Evolutionary conservation across 345 rosid species (phyloP).

Genomic region (Hibiscus tridactylites): DNA sequence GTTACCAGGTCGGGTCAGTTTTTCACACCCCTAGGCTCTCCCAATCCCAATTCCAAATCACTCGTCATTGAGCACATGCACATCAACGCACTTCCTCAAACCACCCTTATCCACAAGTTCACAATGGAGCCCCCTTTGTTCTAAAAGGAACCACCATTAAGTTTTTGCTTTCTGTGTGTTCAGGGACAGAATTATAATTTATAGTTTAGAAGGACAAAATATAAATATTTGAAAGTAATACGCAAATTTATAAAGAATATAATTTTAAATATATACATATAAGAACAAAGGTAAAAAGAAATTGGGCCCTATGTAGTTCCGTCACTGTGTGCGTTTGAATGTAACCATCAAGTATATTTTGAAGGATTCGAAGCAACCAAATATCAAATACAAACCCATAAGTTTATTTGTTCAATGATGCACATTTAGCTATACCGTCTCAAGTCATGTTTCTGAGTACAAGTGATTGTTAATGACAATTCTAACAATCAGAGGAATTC

Average conservation of each 20-base stretch:
- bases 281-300: too few relatives aligned
- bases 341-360: neutral
- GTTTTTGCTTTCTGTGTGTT: neutral
- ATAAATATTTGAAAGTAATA: too few relatives aligned
- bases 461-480: slow-evolving; percentile 22
- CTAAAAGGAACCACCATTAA: neutral
- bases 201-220: too few relatives aligned
- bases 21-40: neutral
- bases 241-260: too few relatives aligned
- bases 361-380: neutral
- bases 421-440: neutral
- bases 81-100: neutral
- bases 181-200: too few relatives aligned
- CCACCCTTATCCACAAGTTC: neutral
- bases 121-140: too few relatives aligned
- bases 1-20: too few relatives aligned
- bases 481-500: slow-evolving; percentile 35
- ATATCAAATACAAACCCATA: too few relatives aligned
- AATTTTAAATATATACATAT: too few relatives aligned
- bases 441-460: slow-evolving; percentile 24
- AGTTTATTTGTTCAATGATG: neutral
- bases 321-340: neutral
- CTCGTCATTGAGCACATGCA: slow-evolving; percentile 7
- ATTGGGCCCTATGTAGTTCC: too few relatives aligned
- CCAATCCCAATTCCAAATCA: neutral